Evolutionary conservation across 2,329 filamentous ascomycete genomes (phyloP).

Genomic region (Lecanosticta acicola): DNA sequence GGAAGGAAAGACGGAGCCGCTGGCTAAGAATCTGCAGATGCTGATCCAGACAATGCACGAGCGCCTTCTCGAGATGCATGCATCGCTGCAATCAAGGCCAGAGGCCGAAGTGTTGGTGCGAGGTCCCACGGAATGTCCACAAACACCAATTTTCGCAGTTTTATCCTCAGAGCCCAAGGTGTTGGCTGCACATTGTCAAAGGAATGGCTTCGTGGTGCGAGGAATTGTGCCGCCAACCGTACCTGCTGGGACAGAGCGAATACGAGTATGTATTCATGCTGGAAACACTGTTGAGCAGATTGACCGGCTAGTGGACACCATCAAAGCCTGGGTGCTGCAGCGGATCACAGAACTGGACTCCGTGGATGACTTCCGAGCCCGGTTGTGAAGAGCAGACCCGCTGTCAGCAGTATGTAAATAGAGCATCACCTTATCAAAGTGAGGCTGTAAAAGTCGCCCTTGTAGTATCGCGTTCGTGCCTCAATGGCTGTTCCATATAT

Average conservation of each 20-base stretch:
- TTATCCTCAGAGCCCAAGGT: constrained; percentile 54
- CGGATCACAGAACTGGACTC: constrained; percentile 9
- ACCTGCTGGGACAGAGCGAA: constrained; percentile 56
- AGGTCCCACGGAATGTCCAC: constrained; percentile 37
- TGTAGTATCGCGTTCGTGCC: not conserved
- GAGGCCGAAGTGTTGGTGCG: constrained; percentile 20
- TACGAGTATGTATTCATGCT: constrained; percentile 63
- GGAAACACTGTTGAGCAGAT: constrained; percentile 57
- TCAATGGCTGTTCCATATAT: constrained; percentile 2
- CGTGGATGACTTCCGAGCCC: constrained; percentile 3
- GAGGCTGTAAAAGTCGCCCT: not conserved
- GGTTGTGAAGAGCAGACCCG: constrained; percentile 7
- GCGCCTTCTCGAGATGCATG: constrained; percentile 39
- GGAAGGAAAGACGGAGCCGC: constrained; percentile 43
- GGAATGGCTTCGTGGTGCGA: constrained; percentile 54
- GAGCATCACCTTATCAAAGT: not conserved
- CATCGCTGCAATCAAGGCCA: constrained; percentile 25
- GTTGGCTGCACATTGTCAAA: constrained; percentile 57
- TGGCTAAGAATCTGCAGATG: constrained; percentile 42
- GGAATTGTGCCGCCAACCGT: constrained; percentile 66
- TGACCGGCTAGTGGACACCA: constrained; percentile 46
- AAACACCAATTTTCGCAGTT: constrained; percentile 61
- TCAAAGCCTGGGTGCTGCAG: constrained; percentile 46
- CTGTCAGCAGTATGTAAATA: not conserved
- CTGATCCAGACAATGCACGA: constrained; percentile 45